Base-by-base conservation (phyloP, 1,284 basidiomycete species). In the Microbotryum lychnidis-dioicae region DNA sequence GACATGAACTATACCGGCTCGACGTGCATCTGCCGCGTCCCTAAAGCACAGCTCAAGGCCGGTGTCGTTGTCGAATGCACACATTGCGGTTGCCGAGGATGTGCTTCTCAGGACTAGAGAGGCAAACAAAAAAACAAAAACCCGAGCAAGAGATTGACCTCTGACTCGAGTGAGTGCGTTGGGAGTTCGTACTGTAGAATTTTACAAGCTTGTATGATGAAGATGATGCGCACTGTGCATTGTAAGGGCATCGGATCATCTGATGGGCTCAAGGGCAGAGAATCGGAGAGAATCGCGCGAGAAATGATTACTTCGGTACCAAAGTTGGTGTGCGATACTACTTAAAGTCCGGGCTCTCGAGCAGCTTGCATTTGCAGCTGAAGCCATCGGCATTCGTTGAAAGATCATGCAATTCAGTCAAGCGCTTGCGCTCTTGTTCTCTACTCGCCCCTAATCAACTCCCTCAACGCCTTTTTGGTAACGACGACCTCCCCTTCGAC, bases 1-100 rank as follows among this genome's bases (percentile, higher is more conserved):
- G 96, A 97, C 75, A 97, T 97, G 92, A 98, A 97, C 79, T 97
- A 97, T 74, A 87, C 94, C 79, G 96, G 96, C 8, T 96, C 92
- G n/a, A 96, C 96, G 33, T 99, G 96, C 76, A 88, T 98, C 63
- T 99, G 96, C 75, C 84, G 96, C 69, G 93, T 98, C 54, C 96
- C 96, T 3, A 97, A 97, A 75, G 87, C 89, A 4, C 87, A 91
- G 72, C 81, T 99, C 29, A 87, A 91, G 62, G 80, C 84, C 58
- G 94, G 92, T 6, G 91, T 89, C 4, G 80, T 97, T n/a, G 94
- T 98, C 56, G 70, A 73, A 57, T 73, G 71, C 63, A 65, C 67
- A 12, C 66, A 69, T 60, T 70, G 65, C 53, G 70, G 70, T 66
- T 70, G 70, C 64, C 65, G 69, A 57, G 71, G 71, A 33, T 72